Evolutionary conservation across 495 filamentous ascomycete genomes (phyloP).

Genomic region (Daldinia grandis): DNA sequence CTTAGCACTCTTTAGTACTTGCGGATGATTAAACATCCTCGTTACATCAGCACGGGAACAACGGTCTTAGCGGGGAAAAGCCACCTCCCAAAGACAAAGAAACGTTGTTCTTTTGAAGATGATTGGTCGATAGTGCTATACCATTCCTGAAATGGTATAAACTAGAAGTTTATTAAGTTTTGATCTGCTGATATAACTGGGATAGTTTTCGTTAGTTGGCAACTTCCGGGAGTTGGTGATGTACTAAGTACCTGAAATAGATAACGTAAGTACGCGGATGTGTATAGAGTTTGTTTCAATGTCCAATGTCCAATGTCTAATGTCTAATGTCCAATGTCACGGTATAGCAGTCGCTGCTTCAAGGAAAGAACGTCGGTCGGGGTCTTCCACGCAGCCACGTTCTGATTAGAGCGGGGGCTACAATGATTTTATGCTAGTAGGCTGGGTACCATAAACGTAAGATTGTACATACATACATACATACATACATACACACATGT

Average conservation of each 20-base stretch:
- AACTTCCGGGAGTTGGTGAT: not conserved
- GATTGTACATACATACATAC: not conserved
- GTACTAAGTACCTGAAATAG: not conserved
- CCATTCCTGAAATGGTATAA: not conserved
- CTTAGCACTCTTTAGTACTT: not conserved
- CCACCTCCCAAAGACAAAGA: constrained; percentile 10
- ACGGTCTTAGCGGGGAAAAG: constrained; percentile 1
- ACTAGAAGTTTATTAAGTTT: not conserved
- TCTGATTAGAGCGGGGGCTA: constrained; percentile 11
- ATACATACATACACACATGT: not conserved
- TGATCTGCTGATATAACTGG: not conserved
- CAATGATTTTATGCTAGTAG: not conserved
- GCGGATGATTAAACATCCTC: constrained; percentile 1
- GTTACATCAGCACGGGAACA: not conserved
- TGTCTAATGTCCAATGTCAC: no score
- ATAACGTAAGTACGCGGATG: not conserved
- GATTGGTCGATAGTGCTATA: not conserved
- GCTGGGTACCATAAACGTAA: constrained; percentile 7
- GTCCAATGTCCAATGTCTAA: no score
- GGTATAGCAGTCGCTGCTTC: not conserved
- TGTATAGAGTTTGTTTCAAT: not conserved
- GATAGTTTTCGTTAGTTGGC: not conserved
- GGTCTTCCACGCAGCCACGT: not conserved
- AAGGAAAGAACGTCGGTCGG: not conserved
- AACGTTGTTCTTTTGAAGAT: not conserved